These are phyloP conservation scores for Populus hybrid DNA, from an alignment of 441 rosid genomes.

Conservation along the genomic window DNA sequence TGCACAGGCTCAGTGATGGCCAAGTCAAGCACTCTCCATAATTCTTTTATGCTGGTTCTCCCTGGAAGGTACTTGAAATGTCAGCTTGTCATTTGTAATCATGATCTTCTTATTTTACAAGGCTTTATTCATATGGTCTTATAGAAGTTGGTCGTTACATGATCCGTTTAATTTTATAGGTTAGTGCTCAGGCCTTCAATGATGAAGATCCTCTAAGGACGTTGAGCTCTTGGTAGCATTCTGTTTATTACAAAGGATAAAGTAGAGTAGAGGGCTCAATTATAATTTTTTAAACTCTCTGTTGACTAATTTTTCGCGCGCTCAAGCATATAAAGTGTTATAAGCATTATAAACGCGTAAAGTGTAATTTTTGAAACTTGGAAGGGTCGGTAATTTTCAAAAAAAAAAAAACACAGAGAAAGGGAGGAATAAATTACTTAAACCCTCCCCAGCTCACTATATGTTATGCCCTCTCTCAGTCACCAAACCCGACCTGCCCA, in stretches of 20 bases:
- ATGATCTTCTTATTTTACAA: not conserved
- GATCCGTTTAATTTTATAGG: conserved; percentile 42
- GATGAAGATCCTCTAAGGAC: conserved; percentile 97
- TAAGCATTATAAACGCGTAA: not conserved
- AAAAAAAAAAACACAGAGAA: no score
- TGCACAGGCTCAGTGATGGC: conserved; percentile 81
- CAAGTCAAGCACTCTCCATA: conserved; percentile 96
- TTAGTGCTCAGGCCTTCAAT: conserved; percentile 88
- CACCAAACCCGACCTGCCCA: not conserved
- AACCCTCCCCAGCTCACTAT: no score
- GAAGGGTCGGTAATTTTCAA: not conserved
- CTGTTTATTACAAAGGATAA: not conserved
- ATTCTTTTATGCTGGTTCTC: conserved; percentile 89
- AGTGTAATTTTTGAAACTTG: not conserved
- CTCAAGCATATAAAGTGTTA: not conserved
- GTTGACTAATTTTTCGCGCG: not conserved
- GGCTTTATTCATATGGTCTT: conserved; percentile 4
- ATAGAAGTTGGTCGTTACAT: not conserved
- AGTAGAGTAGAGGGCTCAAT: no score
- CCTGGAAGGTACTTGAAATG: conserved; percentile 79
- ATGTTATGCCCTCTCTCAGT: not conserved
- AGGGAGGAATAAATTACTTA: no score
- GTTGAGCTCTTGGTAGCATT: conserved; percentile 76
- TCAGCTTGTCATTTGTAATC: not conserved
- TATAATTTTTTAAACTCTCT: no score